A percentile compares a stretch with the other conserved stretches of the same genome.
Conservation (phyloP, 2,329 filamentous ascomycete species). For the Xylaria sp. region DNA sequence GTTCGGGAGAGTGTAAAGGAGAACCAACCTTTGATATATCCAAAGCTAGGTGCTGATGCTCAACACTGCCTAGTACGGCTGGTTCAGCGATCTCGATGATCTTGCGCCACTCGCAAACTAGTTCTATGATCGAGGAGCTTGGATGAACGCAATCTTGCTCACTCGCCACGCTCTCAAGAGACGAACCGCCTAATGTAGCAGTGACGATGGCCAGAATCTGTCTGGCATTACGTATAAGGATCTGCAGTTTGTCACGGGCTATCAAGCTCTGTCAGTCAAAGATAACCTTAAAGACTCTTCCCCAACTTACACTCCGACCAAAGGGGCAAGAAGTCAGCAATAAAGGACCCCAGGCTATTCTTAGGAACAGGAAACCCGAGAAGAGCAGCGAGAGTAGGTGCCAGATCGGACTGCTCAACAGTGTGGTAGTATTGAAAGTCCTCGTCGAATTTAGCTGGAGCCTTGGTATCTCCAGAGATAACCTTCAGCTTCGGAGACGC, state of each 20-base stretch:
- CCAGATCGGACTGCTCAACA: conserved; percentile 95
- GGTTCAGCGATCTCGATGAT: conserved; percentile 46
- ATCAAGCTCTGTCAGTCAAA: conserved; percentile 34
- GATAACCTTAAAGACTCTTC: neutral
- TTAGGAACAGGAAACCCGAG: conserved; percentile 88
- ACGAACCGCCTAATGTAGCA: conserved; percentile 71
- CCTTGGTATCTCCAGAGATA: conserved; percentile 57
- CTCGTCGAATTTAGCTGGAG: conserved; percentile 69
- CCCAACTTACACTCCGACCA: conserved; percentile 71
- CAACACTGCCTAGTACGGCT: neutral
- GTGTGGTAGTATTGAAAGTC: conserved; percentile 86
- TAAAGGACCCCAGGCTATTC: conserved; percentile 91
- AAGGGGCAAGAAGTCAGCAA: conserved; percentile 80
- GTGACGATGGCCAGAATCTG: conserved; percentile 83
- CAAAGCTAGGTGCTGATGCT: conserved; percentile 52
- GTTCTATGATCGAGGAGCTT: conserved; percentile 61
- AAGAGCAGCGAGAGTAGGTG: conserved; percentile 86
- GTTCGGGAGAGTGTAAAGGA: neutral
- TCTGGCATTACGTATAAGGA: conserved; percentile 80
- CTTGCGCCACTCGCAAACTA: conserved; percentile 76
- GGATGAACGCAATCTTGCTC: conserved; percentile 51
- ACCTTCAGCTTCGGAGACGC: conserved; percentile 82
- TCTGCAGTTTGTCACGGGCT: conserved; percentile 62
- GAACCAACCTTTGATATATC: conserved; percentile 57
- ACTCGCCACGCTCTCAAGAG: conserved; percentile 52